These are phyloP conservation scores for Globomyces pollinis-pini DNA, from an alignment of 192 early-diverging fungal species.

Conservation along the genomic window DNA sequence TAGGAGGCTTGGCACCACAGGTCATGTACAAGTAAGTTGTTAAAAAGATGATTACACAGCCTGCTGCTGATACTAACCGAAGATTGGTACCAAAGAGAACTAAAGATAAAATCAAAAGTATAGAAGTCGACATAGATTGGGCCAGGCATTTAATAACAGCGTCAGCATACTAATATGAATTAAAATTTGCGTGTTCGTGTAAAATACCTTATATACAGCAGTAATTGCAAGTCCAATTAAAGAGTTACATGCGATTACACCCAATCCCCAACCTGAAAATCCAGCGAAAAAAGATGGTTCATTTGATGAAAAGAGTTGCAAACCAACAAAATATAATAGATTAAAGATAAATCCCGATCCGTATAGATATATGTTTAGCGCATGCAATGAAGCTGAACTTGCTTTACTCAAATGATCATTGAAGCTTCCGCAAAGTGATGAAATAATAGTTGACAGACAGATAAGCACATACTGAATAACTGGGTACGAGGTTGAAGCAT, in stretches of 20 bases:
- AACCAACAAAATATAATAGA: not conserved
- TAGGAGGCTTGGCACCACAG: too few species aligned
- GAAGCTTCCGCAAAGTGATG: not conserved
- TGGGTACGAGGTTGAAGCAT: not conserved
- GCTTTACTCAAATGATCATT: conserved; percentile 11
- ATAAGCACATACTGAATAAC: not conserved
- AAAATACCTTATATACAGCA: conserved; percentile 16
- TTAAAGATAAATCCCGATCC: conserved; percentile 3
- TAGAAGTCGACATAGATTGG: conserved; percentile 5
- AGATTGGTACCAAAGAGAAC: not conserved
- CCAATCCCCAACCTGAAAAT: not conserved
- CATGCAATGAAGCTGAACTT: conserved; percentile 3
- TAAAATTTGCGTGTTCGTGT: too few species aligned
- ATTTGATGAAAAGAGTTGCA: not conserved
- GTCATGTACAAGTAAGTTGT: conserved; percentile 5
- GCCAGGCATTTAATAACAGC: conserved; percentile 13
- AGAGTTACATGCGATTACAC: conserved; percentile 6
- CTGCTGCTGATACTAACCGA: not conserved
- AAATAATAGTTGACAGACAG: not conserved
- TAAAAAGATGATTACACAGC: conserved; percentile 10
- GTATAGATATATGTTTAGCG: conserved; percentile 12
- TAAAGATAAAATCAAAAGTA: conserved; percentile 7
- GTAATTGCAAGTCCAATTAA: conserved; percentile 13
- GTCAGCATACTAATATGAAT: conserved; percentile 19
- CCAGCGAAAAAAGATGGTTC: conserved; percentile 12